Percentiles rank a stretch among this genome's conserved stretches.
phyloP scores from a whole-genome alignment of 2,329 filamentous ascomycete genomes.

The Stachybotrys echinatus region DNA sequence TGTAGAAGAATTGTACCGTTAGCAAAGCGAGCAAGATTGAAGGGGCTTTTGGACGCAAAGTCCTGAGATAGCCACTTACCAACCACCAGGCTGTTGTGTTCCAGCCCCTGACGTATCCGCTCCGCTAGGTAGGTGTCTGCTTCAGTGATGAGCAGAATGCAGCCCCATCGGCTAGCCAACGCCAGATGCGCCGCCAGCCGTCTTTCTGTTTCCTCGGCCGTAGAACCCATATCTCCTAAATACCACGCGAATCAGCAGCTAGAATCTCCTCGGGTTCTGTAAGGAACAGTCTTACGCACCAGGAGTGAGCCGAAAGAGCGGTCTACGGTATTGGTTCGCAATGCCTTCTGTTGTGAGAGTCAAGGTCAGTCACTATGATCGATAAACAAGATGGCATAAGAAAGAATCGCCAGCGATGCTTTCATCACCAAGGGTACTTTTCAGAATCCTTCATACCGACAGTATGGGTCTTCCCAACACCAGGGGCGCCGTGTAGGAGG shows the following conservation, averaged over 20 bases:
- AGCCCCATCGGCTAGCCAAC: conserved; percentile 15
- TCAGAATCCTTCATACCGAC: conserved; percentile 16
- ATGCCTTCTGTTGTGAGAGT: too few species aligned
- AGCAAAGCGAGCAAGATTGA: not conserved
- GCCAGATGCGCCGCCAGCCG: conserved; percentile 9
- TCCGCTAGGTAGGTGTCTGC: conserved; percentile 13
- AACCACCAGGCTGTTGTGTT: conserved; percentile 13
- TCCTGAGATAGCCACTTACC: too few species aligned
- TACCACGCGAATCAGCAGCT: too few species aligned
- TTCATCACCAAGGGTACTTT: too few species aligned
- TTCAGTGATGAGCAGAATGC: conserved; percentile 15
- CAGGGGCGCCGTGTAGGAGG: conserved; percentile 19
- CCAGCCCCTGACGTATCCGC: conserved; percentile 8
- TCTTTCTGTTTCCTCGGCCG: conserved; percentile 9
- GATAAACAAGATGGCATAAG: too few species aligned
- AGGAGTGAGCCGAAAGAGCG: too few species aligned
- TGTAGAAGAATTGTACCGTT: conserved; percentile 5
- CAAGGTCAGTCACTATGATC: too few species aligned
- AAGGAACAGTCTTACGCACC: too few species aligned
- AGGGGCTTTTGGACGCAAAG: too few species aligned
- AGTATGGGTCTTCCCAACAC: conserved; percentile 22
- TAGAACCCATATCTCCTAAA: conserved; percentile 12
- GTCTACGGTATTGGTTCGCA: too few species aligned
- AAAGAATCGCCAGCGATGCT: too few species aligned
- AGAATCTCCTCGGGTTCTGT: too few species aligned